Conservation (phyloP, 768 basidiomycete genomes). For the Mycena filopes region DNA sequence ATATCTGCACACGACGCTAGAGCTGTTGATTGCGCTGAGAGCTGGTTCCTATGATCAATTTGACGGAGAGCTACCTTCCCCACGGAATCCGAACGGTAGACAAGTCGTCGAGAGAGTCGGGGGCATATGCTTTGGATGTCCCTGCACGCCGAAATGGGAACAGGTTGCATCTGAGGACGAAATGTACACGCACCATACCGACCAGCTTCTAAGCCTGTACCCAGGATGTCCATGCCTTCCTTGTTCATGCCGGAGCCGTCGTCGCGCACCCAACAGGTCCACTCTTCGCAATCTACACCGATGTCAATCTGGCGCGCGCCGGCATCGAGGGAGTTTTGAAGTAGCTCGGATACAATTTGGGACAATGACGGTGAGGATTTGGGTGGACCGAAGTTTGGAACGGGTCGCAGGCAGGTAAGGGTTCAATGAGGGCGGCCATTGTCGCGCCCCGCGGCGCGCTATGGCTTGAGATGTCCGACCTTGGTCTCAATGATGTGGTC, state of each 20-base stretch:
- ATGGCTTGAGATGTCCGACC: neutral
- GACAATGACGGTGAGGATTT: constrained; percentile 86
- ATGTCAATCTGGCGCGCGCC: constrained; percentile 74
- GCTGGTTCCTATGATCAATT: neutral
- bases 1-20: constrained; percentile 86
- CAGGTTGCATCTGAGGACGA: neutral
- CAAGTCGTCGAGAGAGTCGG: constrained; percentile 58
- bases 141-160: constrained; percentile 50
- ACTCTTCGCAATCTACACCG: constrained; percentile 78
- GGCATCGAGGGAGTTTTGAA: constrained; percentile 93
- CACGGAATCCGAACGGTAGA: constrained; percentile 91
- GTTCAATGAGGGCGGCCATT: constrained; percentile 44
- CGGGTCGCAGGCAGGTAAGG: constrained; percentile 72
- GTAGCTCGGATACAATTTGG: constrained; percentile 83
- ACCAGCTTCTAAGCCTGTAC: constrained; percentile 58
- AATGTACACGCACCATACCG: constrained; percentile 72
- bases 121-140: constrained; percentile 76
- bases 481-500: neutral
- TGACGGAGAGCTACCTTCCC: constrained; percentile 74
- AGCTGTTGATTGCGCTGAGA: constrained; percentile 58
- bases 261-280: constrained; percentile 89
- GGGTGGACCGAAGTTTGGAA: constrained; percentile 80
- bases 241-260: constrained; percentile 82
- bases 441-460: neutral
- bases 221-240: constrained; percentile 66